phyloP scores from a whole-genome alignment of 192 early-diverging fungal species.

The Podila epigama region DNA sequence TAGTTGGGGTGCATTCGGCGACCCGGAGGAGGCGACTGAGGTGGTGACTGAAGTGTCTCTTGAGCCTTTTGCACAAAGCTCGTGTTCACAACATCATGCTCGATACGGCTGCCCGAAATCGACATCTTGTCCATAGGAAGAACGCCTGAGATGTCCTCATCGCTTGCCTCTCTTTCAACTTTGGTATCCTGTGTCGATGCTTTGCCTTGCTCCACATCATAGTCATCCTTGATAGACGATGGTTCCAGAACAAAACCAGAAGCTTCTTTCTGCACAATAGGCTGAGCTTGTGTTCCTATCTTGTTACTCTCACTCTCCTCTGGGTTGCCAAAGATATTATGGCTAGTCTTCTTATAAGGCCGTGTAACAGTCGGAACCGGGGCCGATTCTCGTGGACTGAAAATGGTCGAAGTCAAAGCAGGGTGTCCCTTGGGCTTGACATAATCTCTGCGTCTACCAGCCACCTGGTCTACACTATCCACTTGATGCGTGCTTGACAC shows the following conservation, averaged over 20 bases:
- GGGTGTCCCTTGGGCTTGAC: slow-evolving; percentile 47
- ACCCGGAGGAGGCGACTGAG: background rate
- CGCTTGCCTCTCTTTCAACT: background rate
- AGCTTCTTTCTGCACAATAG: background rate
- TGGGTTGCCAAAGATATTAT: slow-evolving; percentile 41
- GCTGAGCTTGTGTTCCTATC: too few relatives aligned
- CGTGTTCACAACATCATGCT: background rate
- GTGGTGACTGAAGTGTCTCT: background rate
- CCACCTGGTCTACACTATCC: slow-evolving; percentile 14
- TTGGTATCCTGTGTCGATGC: background rate
- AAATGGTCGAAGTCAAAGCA: slow-evolving; percentile 34
- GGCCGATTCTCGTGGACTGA: background rate
- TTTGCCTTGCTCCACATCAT: background rate
- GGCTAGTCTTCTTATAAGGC: slow-evolving; percentile 33
- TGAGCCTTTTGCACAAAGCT: background rate
- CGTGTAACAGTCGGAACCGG: background rate
- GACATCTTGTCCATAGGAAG: background rate
- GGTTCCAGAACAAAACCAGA: background rate
- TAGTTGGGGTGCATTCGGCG: background rate
- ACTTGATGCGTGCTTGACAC: background rate
- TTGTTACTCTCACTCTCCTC: background rate
- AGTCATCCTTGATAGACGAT: background rate
- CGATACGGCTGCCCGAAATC: background rate
- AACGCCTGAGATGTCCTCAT: background rate
- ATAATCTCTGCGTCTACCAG: slow-evolving; percentile 41